Evolutionary conservation across 2,329 filamentous ascomycete genomes (phyloP).

Genomic region (Fusarium oxysporum): DNA sequence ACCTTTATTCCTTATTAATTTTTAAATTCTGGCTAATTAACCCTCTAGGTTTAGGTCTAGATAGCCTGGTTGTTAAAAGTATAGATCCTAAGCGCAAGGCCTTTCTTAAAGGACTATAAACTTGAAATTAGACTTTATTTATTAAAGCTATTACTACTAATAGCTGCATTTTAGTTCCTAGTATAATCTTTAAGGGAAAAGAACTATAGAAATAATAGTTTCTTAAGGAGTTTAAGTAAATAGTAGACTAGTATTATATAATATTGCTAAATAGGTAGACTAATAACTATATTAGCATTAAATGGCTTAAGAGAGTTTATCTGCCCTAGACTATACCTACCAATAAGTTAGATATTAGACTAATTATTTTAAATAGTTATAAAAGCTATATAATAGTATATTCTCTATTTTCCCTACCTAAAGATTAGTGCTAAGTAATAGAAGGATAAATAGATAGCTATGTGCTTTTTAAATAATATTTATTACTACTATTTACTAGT

Average conservation of each 20-base stretch:
- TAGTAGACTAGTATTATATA: conserved; percentile 20
- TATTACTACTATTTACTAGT: too few species aligned
- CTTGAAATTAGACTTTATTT: conserved; percentile 3
- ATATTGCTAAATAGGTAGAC: conserved; percentile 10
- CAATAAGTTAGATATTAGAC: not conserved
- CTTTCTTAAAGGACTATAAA: conserved; percentile 11
- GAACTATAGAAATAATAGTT: conserved; percentile 21
- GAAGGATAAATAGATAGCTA: too few species aligned
- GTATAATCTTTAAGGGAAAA: conserved; percentile 24
- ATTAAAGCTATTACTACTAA: not conserved
- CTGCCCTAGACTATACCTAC: not conserved
- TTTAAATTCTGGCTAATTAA: not conserved
- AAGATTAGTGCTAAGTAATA: too few species aligned
- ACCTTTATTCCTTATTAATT: not conserved
- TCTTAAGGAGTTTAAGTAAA: conserved; percentile 10
- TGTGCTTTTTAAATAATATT: too few species aligned
- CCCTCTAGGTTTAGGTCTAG: not conserved
- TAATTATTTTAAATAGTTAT: conserved; percentile 20
- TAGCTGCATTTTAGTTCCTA: not conserved
- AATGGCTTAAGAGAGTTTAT: not conserved
- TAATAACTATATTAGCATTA: conserved; percentile 6
- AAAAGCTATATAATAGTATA: not conserved
- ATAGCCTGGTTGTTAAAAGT: conserved; percentile 6
- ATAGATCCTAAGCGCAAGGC: not conserved
- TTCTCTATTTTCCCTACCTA: too few species aligned